These are phyloP conservation scores for Cicer cuneatum DNA, from an alignment of 306 rosid species.

Conservation along the genomic window DNA sequence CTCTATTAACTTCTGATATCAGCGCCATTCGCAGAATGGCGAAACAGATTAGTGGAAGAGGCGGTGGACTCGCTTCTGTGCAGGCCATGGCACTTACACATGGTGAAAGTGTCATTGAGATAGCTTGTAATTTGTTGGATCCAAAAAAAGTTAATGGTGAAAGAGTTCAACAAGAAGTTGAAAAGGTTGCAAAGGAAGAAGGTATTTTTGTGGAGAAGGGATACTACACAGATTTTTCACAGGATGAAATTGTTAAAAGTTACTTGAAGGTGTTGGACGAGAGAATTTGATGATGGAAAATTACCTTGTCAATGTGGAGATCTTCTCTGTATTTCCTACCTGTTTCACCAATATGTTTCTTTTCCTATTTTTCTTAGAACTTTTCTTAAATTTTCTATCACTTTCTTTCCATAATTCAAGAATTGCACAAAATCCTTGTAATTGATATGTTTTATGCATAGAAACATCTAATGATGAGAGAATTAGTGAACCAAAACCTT, in stretches of 20 bases:
- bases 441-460: too few species aligned
- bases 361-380: too few species aligned
- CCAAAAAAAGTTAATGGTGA: constrained; percentile 59
- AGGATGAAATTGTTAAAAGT: constrained; percentile 64
- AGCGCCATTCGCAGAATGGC: constrained; percentile 54
- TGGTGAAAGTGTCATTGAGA: constrained; percentile 50
- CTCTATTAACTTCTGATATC: constrained; percentile 65
- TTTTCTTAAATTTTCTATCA: too few species aligned
- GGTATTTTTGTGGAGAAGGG: constrained; percentile 72
- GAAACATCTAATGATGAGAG: too few species aligned
- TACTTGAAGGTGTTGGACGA: constrained; percentile 50
- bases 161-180: constrained; percentile 55
- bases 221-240: constrained; percentile 79
- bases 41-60: constrained; percentile 51
- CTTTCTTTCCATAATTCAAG: too few species aligned
- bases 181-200: constrained; percentile 69
- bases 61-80: constrained; percentile 64
- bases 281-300: constrained; percentile 25
- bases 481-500: too few species aligned
- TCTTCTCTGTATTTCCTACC: too few species aligned
- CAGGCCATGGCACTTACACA: constrained; percentile 85
- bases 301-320: neutral
- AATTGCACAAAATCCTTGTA: too few species aligned
- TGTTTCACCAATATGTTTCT: too few species aligned
- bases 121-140: constrained; percentile 59